A percentile compares a stretch with the other conserved stretches of the same genome.
Conservation (phyloP, 2,329 filamentous ascomycete species). For the Aspergillus texensis region DNA sequence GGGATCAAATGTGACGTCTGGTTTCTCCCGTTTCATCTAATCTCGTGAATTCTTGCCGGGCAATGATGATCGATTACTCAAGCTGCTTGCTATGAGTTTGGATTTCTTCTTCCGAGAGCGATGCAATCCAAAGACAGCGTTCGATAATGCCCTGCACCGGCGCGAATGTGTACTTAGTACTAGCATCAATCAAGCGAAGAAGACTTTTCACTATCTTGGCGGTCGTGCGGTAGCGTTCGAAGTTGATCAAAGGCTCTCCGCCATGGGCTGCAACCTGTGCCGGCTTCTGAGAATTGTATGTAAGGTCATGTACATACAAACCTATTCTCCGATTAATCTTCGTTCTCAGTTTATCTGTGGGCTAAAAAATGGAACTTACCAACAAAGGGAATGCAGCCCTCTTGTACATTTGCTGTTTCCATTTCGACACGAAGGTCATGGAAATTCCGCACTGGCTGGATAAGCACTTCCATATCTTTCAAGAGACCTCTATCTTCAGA, state of each 20-base stretch:
- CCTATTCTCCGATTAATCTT: conserved; percentile 40
- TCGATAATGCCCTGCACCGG: conserved; percentile 61
- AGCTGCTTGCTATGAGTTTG: conserved; percentile 47
- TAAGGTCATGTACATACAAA: conserved; percentile 67
- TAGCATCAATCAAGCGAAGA: conserved; percentile 64
- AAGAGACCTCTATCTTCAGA: conserved; percentile 57
- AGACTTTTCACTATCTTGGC: conserved; percentile 67
- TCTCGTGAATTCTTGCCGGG: not conserved
- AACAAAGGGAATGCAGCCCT: conserved; percentile 68
- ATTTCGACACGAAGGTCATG: conserved; percentile 65
- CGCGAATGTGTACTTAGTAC: conserved; percentile 62
- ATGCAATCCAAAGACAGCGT: conserved; percentile 66
- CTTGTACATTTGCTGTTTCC: conserved; percentile 60
- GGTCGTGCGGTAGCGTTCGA: conserved; percentile 67
- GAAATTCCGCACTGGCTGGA: conserved; percentile 66
- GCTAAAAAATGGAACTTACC: conserved; percentile 43
- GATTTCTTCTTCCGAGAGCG: conserved; percentile 62
- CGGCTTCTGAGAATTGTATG: conserved; percentile 69
- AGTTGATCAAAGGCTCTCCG: conserved; percentile 64
- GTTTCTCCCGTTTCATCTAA: not conserved
- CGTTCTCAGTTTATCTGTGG: not conserved
- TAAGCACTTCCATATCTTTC: conserved; percentile 61
- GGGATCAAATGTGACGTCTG: not conserved
- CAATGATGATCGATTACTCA: conserved; percentile 32
- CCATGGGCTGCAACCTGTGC: conserved; percentile 54